Evolutionary conservation across 257 asterid species (phyloP).

Genomic region (Solanum tacnaense): DNA sequence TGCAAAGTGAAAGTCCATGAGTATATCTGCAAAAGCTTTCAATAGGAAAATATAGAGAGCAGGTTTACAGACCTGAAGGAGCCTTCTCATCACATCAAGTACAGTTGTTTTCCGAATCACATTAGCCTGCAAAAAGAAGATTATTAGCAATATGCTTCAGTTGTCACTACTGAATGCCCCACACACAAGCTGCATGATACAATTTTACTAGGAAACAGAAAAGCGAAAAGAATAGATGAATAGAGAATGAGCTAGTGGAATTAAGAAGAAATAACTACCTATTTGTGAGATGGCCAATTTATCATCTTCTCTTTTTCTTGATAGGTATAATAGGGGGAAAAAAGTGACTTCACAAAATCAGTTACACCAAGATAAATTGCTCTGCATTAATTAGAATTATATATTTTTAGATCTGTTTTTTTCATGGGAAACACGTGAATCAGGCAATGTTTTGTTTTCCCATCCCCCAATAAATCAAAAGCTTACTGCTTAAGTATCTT

Average conservation of each 20-base stretch:
- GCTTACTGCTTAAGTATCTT: neutral
- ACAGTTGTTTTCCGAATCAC: slow-evolving; percentile 96
- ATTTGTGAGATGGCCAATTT: neutral
- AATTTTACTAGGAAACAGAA: neutral
- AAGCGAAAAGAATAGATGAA: neutral
- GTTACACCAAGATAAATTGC: neutral
- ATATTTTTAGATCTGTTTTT: neutral
- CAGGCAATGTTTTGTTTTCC: neutral
- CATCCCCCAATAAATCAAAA: neutral
- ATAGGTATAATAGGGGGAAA: neutral
- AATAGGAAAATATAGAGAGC: slow-evolving; percentile 1
- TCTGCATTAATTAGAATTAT: neutral
- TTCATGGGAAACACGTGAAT: neutral
- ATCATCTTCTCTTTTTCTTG: neutral
- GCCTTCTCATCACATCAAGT: slow-evolving; percentile 98
- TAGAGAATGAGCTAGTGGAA: neutral
- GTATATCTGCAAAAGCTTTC: neutral
- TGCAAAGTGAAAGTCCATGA: slow-evolving; percentile 29
- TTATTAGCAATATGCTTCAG: slow-evolving; percentile 10
- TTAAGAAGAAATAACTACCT: neutral
- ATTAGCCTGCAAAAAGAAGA: slow-evolving; percentile 66
- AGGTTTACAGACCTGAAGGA: slow-evolving; percentile 71
- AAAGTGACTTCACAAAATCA: neutral
- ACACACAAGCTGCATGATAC: neutral
- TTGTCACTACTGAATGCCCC: neutral